Evolutionary conservation across 306 rosid species (phyloP), one percentile per base, ranked within the genome.

Genomic region (Malus asiatica): DNA sequence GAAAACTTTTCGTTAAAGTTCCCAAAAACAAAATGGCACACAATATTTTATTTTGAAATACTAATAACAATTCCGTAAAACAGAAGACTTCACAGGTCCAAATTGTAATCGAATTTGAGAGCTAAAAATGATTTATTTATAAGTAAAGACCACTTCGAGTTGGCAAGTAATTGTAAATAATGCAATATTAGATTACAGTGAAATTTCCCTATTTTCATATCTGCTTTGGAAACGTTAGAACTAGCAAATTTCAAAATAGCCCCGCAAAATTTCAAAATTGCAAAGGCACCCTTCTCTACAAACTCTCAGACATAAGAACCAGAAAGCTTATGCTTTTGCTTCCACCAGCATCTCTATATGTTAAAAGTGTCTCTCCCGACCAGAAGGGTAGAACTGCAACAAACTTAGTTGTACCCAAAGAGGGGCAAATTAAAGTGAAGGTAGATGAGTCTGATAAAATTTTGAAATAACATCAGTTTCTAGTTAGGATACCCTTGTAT

Each of bases 401-500:
- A 51, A 3, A 69, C 63, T 70, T 38, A 11, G 38, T 10, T 10
- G 72, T 46, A 38, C 22, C 11, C 45, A 40, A 68, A 38, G 23
- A n/a, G 51, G 32, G 55, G 35, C 42, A 58, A 38, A 27, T 62
- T 11, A 30, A 61, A 19, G 67, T 2, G 35, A 35, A 72, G 30
- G 64, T 71, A 35, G 3, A 64, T 45, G 22, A 66, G 59, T 58
- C 61, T 20, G 32, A 59, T 53, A 32, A 48, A 53, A 15, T 5
- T 35, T 48, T 38, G 53, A 68, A 45, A 48, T 12, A 46, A 20
- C 77, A 81, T 90, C 88, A 89, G 52, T 81, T 86, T 62, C 88
- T 79, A 35, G 76, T 75, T 52, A 74, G 76, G 68, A 90, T 74
- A n/a, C 90, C 83, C 85, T 82, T 92, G 72, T 86, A 62, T 81